phyloP scores from a whole-genome alignment of 768 basidiomycete species.

The Chalciporus pseudorubinellus region DNA sequence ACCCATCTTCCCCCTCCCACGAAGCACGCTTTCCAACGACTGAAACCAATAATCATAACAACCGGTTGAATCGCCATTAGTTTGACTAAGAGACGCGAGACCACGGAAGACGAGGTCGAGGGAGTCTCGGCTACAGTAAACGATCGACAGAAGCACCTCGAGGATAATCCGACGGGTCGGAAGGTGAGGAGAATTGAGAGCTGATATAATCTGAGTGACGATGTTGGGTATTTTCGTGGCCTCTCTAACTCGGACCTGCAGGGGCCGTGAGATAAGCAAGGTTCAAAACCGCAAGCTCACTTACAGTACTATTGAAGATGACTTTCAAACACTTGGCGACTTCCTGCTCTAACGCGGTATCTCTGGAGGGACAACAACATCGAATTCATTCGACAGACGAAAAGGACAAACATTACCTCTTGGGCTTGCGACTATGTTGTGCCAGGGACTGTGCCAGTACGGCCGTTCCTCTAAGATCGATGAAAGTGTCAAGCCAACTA shows the following conservation, averaged over 20 bases:
- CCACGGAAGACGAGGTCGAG: constrained; percentile 70
- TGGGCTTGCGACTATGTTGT: constrained; percentile 71
- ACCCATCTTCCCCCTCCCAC: constrained; percentile 91
- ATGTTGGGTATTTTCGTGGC: constrained; percentile 70
- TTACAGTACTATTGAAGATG: constrained; percentile 67
- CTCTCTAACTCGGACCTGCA: constrained; percentile 65
- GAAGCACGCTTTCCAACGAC: constrained; percentile 68
- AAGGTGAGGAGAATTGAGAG: constrained; percentile 78
- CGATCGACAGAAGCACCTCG: constrained; percentile 75
- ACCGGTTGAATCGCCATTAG: constrained; percentile 55
- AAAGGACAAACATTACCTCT: constrained; percentile 46
- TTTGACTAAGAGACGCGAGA: constrained; percentile 67
- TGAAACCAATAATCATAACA: constrained; percentile 90
- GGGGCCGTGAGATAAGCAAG: constrained; percentile 8
- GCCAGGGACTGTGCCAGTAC: constrained; percentile 78
- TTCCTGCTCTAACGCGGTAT: constrained; percentile 80
- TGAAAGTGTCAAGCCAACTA: constrained; percentile 81
- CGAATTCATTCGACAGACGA: not conserved
- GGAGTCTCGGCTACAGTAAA: constrained; percentile 61
- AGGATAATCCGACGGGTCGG: constrained; percentile 73
- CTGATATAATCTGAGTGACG: constrained; percentile 76
- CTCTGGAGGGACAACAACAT: constrained; percentile 29
- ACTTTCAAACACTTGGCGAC: constrained; percentile 82
- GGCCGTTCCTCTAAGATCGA: constrained; percentile 75
- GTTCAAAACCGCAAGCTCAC: constrained; percentile 20